A percentile compares a stretch with the other conserved stretches of the same genome.
Conservation (phyloP, 2,329 filamentous ascomycete species). For the Aspergillus brunneoviolaceus region DNA sequence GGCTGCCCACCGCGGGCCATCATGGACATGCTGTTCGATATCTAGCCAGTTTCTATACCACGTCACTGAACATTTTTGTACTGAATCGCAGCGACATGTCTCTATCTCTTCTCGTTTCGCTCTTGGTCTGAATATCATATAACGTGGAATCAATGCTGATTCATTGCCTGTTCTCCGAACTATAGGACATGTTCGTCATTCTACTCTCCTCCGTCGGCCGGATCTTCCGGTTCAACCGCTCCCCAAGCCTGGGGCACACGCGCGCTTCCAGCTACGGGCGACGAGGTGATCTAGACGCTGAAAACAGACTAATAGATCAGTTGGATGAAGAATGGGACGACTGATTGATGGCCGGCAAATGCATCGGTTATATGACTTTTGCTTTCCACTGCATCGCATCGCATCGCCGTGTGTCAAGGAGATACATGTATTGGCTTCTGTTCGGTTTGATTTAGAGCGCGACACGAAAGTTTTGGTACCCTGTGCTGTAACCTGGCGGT, state of each 20-base stretch:
- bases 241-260: slow-evolving; percentile 35
- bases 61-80: background rate
- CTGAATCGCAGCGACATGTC: background rate
- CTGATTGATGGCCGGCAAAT: slow-evolving; percentile 17
- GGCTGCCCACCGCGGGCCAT: background rate
- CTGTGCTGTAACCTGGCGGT: background rate
- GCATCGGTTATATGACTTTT: background rate
- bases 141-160: slow-evolving; percentile 10
- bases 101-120: background rate
- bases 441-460: background rate
- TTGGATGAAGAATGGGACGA: slow-evolving; percentile 98
- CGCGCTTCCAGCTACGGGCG: slow-evolving; percentile 36
- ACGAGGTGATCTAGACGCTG: slow-evolving; percentile 63
- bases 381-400: background rate
- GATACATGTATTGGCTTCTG: background rate
- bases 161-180: background rate
- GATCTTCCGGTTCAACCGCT: slow-evolving; percentile 38
- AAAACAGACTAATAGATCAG: slow-evolving; percentile 93
- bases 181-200: slow-evolving; percentile 49
- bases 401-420: background rate
- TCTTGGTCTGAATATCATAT: background rate
- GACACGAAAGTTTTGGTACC: background rate
- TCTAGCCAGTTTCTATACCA: background rate
- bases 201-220: slow-evolving; percentile 46
- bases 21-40: background rate